Base-by-base conservation (phyloP, 805 yeast genomes). In the Yarrowia sp. region DNA sequence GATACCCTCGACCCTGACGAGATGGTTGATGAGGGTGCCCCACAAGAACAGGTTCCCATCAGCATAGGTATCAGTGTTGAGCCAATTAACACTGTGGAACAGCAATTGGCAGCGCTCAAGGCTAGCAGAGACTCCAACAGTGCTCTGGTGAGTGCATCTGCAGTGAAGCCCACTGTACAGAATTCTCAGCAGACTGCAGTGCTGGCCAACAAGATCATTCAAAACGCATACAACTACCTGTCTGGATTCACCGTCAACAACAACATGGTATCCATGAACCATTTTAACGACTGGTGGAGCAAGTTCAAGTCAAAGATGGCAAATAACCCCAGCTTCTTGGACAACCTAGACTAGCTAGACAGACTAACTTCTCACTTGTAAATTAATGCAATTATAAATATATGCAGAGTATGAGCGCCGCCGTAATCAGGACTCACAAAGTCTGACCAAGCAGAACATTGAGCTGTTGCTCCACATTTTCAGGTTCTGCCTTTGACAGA, bases 221-320 rank as follows among this genome's bases (percentile, higher is more conserved):
- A 86, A 40, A 91, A 95, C 75, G 98, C 98, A 1, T 95, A 93
- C 76, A 92, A 95, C 73, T 95, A 83, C 73, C 76, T 93, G 56
- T 85, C 96, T 1, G 90, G 98, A n/a, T 93, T 92, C 73, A 82
- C 91, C 8, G 96, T 91, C 71, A 74, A 78, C 5, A 79, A 83
- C 22, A 96, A 96, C 2, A 90, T 85, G 69, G 97, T 93, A 2
- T 88, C 92, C 3, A 89, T 93, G 72, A 89, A 87, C 71, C 88
- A 85, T 46, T 93, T 93, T 71, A 96, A 93, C 73, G 87, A 83
- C 43, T 93, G 99, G 99, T 77, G 99, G 99, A 86, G 82, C 68
- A 92, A 91, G 75, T 93, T 95, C 77, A 89, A 84, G 74, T 76
- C 83, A 7, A 87, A 88, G 71, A 71, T 95, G 66, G 81, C 84